Evolutionary conservation across 23 red algal species (phyloP).

Genomic region (Agarophyton chilense): DNA sequence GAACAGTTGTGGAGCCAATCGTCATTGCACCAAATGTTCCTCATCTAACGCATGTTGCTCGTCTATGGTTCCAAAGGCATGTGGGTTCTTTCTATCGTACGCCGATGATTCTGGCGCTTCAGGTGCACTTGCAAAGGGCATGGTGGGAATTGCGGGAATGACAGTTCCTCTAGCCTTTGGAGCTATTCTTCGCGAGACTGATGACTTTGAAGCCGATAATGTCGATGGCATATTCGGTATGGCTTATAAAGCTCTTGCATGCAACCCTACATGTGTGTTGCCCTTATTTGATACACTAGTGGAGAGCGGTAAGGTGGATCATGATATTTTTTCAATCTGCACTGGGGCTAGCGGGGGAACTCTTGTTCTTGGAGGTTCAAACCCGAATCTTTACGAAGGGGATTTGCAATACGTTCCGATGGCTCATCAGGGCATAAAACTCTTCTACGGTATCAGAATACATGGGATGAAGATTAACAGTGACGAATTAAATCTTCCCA

Average conservation of each 20-base stretch:
- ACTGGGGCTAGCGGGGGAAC: slow-evolving; percentile 51
- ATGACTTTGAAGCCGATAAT: slow-evolving; percentile 76
- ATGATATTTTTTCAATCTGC: slow-evolving; percentile 80
- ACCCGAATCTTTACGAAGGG: slow-evolving; percentile 48
- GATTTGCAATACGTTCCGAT: slow-evolving; percentile 77
- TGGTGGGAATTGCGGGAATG: slow-evolving; percentile 51
- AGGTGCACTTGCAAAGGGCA: slow-evolving; percentile 71
- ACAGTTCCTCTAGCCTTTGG: slow-evolving; percentile 70
- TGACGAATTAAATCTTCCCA: not conserved
- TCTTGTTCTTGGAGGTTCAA: slow-evolving; percentile 79
- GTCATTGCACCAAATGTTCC: slow-evolving; percentile 64
- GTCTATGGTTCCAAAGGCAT: slow-evolving; percentile 55
- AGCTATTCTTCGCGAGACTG: slow-evolving; percentile 68
- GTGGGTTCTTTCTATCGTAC: slow-evolving; percentile 86
- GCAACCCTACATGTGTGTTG: slow-evolving; percentile 90
- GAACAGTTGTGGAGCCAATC: slow-evolving; percentile 37
- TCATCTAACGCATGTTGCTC: slow-evolving; percentile 73
- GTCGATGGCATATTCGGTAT: slow-evolving; percentile 94
- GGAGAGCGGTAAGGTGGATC: slow-evolving; percentile 35
- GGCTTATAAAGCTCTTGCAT: slow-evolving; percentile 82
- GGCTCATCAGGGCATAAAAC: slow-evolving; percentile 18
- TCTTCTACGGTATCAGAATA: slow-evolving; percentile 81
- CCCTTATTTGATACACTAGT: slow-evolving; percentile 93
- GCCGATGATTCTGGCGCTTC: slow-evolving; percentile 76
- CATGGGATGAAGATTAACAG: slow-evolving; percentile 40